Percentiles rank a stretch among this genome's conserved stretches.
phyloP scores from a whole-genome alignment of 2,329 filamentous ascomycete genomes.

The Claviceps africana region DNA sequence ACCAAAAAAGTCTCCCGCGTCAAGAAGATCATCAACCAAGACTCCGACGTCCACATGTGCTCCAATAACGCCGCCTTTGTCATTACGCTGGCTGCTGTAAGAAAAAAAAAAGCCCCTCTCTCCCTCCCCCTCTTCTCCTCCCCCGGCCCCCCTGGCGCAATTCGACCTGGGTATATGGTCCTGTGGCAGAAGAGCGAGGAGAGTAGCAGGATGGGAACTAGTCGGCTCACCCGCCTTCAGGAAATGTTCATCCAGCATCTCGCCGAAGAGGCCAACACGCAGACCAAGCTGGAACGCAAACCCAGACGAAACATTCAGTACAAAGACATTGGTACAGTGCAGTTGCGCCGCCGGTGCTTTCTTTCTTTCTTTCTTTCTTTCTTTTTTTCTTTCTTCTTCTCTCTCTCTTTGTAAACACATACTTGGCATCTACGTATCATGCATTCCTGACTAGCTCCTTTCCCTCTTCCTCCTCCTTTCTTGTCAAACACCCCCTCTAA shows the following conservation, averaged over 20 bases:
- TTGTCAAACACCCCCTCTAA: no score
- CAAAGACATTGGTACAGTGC: slow-evolving; percentile 68
- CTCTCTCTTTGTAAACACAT: no score
- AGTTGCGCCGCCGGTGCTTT: no score
- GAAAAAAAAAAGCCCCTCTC: no score
- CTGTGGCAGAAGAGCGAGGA: background rate
- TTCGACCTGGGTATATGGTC: no score
- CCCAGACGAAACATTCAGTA: slow-evolving; percentile 91
- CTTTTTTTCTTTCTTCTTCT: background rate
- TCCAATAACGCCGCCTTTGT: slow-evolving; percentile 91
- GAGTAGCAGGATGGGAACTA: background rate
- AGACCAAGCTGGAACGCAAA: slow-evolving; percentile 82
- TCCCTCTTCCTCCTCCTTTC: no score
- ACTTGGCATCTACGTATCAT: no score
- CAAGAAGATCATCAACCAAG: slow-evolving; percentile 85
- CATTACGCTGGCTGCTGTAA: slow-evolving; percentile 76
- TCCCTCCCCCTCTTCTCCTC: no score
- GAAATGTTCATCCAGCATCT: slow-evolving; percentile 95
- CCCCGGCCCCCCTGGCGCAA: background rate
- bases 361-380: background rate
- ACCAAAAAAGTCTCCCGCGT: slow-evolving; percentile 79
- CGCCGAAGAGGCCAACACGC: slow-evolving; percentile 68
- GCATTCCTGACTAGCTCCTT: no score
- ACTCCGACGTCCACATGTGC: slow-evolving; percentile 72
- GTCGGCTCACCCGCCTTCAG: slow-evolving; percentile 25